These are phyloP conservation scores for Aspergillus panamensis DNA, from an alignment of 495 filamentous ascomycete species.

Conservation along the genomic window DNA sequence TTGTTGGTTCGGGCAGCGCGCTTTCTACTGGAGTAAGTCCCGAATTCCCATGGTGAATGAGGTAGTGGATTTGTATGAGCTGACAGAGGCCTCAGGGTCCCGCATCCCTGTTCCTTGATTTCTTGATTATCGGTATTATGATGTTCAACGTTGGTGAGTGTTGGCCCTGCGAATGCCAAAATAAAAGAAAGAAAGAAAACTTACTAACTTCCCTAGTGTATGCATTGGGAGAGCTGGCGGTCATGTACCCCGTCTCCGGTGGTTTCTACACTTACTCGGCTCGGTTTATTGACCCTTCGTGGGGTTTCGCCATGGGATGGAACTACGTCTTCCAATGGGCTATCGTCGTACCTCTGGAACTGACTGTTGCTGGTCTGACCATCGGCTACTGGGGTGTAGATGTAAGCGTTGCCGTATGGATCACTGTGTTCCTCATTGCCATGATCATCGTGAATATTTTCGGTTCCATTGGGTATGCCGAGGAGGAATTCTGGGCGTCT, in stretches of 20 bases:
- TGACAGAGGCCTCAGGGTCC: slow-evolving; percentile 10
- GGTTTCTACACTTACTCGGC: slow-evolving; percentile 55
- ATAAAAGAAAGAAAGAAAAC: background rate
- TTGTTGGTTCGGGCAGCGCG: slow-evolving; percentile 47
- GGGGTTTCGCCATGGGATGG: slow-evolving; percentile 58
- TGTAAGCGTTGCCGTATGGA: slow-evolving; percentile 56
- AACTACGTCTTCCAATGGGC: slow-evolving; percentile 73
- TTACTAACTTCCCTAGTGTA: slow-evolving; percentile 41
- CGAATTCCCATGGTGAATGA: no score
- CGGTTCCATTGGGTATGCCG: slow-evolving; percentile 68
- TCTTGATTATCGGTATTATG: slow-evolving; percentile 50
- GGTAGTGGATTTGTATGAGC: background rate
- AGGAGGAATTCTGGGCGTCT: slow-evolving; percentile 47
- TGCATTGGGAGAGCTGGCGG: slow-evolving; percentile 66
- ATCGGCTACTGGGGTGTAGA: slow-evolving; percentile 67
- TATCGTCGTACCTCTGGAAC: slow-evolving; percentile 53
- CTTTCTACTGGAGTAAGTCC: slow-evolving; percentile 23
- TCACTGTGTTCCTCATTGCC: slow-evolving; percentile 59
- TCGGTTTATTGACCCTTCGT: slow-evolving; percentile 56
- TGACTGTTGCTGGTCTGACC: slow-evolving; percentile 74
- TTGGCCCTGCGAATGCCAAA: background rate
- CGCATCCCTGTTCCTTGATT: slow-evolving; percentile 42
- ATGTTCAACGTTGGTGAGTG: slow-evolving; percentile 30
- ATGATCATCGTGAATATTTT: slow-evolving; percentile 43
- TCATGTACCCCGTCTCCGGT: slow-evolving; percentile 66